Evolutionary conservation across 23 red algal species (phyloP).

Genomic region (Gracilariopsis chorda): DNA sequence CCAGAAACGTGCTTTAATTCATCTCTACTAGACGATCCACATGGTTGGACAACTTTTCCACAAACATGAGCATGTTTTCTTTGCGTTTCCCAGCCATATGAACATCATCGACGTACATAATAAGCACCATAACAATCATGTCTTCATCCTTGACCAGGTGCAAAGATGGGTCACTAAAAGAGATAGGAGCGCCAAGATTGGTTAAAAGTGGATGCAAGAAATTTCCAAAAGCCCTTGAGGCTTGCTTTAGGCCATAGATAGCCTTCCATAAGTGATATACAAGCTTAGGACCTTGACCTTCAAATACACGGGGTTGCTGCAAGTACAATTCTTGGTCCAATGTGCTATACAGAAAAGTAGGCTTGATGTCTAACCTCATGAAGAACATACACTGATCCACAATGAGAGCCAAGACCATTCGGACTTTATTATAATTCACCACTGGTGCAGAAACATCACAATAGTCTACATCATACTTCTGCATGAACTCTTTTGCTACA

Average conservation of each 20-base stretch:
- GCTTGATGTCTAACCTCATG: not conserved
- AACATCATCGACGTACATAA: not conserved
- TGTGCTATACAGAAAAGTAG: not conserved
- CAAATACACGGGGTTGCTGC: not conserved
- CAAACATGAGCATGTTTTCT: not conserved
- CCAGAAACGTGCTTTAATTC: no score
- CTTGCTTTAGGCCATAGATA: not conserved
- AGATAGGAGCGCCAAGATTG: not conserved
- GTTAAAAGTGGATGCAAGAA: not conserved
- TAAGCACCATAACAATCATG: not conserved
- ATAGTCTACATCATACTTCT: not conserved
- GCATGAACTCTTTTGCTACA: slow-evolving; percentile 8
- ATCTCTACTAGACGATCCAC: no score
- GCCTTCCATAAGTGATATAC: no score
- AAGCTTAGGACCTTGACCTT: no score
- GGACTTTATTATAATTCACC: not conserved
- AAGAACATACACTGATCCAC: not conserved
- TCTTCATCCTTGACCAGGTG: not conserved
- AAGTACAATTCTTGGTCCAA: not conserved
- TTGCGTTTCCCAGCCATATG: not conserved
- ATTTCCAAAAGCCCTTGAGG: not conserved
- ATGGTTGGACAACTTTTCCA: no score
- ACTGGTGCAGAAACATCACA: not conserved
- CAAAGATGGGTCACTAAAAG: not conserved
- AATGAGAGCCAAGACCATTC: not conserved